These are phyloP conservation scores for Stachybotrys chartarum DNA, from an alignment of 2,329 filamentous ascomycete genomes.

Conservation along the genomic window DNA sequence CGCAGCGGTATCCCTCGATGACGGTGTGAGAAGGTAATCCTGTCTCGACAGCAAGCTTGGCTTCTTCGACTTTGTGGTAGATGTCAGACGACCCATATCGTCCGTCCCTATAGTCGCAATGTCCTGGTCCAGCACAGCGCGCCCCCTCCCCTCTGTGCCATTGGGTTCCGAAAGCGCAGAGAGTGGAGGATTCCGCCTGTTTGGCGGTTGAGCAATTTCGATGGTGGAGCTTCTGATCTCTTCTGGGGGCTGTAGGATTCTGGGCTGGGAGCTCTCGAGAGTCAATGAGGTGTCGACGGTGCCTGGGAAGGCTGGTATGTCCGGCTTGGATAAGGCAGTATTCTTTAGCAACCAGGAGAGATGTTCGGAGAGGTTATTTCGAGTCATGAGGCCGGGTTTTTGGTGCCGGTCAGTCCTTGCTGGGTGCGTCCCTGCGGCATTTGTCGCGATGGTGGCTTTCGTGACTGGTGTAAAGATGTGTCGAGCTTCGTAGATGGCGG, in stretches of 20 bases:
- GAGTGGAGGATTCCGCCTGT: neutral
- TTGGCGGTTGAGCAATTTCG: neutral
- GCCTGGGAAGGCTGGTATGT: constrained; percentile 29
- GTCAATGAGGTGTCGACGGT: constrained; percentile 16
- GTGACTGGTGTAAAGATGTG: constrained; percentile 7
- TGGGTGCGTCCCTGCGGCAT: neutral
- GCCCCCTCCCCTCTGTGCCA: constrained; percentile 12
- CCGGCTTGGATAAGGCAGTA: constrained; percentile 31
- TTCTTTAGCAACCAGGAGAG: constrained; percentile 50
- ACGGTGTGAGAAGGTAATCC: constrained; percentile 27
- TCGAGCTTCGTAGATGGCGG: neutral
- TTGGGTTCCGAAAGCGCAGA: constrained; percentile 6
- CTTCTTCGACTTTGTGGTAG: constrained; percentile 35
- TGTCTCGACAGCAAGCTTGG: constrained; percentile 28
- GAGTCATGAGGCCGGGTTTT: constrained; percentile 49
- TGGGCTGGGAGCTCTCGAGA: neutral
- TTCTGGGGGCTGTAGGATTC: neutral
- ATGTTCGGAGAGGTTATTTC: constrained; percentile 52
- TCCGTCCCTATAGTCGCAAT: constrained; percentile 18
- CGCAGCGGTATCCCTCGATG: constrained; percentile 6
- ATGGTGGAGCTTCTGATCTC: neutral
- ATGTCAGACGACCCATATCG: constrained; percentile 38
- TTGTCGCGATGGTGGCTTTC: constrained; percentile 13
- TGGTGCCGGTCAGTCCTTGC: neutral
- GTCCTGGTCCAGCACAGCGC: constrained; percentile 15